Conservation (phyloP, 2,329 filamentous ascomycete genomes). For the Fusarium concolor region DNA sequence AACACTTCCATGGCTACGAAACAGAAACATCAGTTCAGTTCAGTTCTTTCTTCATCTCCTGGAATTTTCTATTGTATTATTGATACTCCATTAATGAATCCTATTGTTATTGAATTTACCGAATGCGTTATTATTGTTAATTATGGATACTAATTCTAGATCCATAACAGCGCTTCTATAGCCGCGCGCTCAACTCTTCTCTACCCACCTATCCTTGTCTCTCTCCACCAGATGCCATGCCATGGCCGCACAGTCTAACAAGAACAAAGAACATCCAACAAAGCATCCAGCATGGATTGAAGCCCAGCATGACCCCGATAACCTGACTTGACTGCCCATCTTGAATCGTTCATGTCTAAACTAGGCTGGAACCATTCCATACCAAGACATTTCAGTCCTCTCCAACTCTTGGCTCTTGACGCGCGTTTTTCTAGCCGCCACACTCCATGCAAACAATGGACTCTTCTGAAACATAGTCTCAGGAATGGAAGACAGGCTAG, state of each 20-base stretch:
- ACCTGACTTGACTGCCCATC: neutral
- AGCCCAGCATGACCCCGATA: neutral
- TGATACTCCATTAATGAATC: neutral
- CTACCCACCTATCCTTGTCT: neutral
- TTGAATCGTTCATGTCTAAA: constrained; percentile 1
- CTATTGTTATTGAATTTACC: neutral
- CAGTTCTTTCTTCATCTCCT: neutral
- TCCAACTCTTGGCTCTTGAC: constrained; percentile 14
- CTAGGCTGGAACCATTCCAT: constrained; percentile 30
- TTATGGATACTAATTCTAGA: neutral
- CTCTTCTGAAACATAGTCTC: constrained; percentile 32
- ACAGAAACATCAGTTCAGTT: constrained; percentile 14
- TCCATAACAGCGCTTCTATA: constrained; percentile 21
- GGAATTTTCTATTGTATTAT: neutral
- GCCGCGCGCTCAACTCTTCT: constrained; percentile 20
- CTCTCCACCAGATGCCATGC: constrained; percentile 6
- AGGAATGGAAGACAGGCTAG: constrained; percentile 21
- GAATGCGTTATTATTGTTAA: neutral
- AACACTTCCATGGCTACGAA: constrained; percentile 8
- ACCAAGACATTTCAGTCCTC: constrained; percentile 21
- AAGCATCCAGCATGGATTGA: constrained; percentile 1
- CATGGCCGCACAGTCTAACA: neutral
- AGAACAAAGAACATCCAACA: constrained; percentile 23
- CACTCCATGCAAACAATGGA: constrained; percentile 24
- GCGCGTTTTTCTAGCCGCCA: constrained; percentile 35